A percentile compares a stretch with the other conserved stretches of the same genome.
phyloP scores from a whole-genome alignment of 2,329 filamentous ascomycete genomes.

The Hymenoscyphus infarciens region DNA sequence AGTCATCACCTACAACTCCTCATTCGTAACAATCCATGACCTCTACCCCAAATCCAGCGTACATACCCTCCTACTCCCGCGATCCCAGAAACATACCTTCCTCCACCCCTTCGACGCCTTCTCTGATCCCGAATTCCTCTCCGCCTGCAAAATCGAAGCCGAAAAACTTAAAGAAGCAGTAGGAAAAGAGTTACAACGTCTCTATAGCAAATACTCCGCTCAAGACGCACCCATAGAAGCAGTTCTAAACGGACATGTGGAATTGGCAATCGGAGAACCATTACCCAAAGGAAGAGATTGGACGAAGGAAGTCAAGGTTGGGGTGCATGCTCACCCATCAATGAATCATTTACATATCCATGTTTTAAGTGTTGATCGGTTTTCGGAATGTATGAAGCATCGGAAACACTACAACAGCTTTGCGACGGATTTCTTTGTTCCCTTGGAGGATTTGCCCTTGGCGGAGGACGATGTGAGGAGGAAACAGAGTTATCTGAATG shows the following conservation, averaged over 20 bases:
- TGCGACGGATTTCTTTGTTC: constrained; percentile 77
- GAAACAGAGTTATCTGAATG: constrained; percentile 54
- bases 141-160: constrained; percentile 57
- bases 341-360: constrained; percentile 95
- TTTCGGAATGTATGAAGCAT: constrained; percentile 68
- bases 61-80: constrained; percentile 84
- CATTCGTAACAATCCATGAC: constrained; percentile 77
- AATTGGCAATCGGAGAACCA: constrained; percentile 44
- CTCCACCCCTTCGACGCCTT: constrained; percentile 77
- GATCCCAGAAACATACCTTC: constrained; percentile 55
- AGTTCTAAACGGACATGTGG: constrained; percentile 58
- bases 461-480: constrained; percentile 60
- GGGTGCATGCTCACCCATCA: constrained; percentile 81
- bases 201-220: constrained; percentile 59
- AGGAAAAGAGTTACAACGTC: constrained; percentile 69
- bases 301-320: constrained; percentile 67
- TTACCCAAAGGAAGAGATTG: constrained; percentile 76
- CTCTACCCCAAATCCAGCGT: constrained; percentile 80
- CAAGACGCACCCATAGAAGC: constrained; percentile 60
- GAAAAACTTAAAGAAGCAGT: constrained; percentile 60
- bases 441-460: constrained; percentile 76
- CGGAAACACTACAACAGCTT: constrained; percentile 93
- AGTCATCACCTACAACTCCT: constrained; percentile 63
- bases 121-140: constrained; percentile 65
- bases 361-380: constrained; percentile 76